Base-by-base conservation (phyloP, 1,284 basidiomycete species). In the Trametes hirsuta region DNA sequence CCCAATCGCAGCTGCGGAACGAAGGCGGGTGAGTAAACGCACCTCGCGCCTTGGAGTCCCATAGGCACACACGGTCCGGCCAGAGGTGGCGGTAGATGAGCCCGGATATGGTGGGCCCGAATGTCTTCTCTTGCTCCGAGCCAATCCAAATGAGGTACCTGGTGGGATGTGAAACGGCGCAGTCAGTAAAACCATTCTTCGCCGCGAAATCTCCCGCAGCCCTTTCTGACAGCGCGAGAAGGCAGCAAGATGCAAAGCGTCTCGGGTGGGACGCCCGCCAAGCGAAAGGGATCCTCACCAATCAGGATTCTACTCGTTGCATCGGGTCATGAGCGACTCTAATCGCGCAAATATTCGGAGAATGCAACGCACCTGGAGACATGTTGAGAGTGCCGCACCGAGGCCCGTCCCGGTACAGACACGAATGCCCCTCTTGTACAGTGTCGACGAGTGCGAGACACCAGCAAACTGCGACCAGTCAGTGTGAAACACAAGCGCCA, bases 91-190 rank as follows among this genome's bases (percentile, higher is more conserved):
- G 75, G 62, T 81, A 78, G 66, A 88, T 87, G 51, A 79, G 72
- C 42, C 74, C 74, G 45, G 75, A 69, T 47, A 80, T 77, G 45
- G 77, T 78, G 42, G 76, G 74, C 8, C 78, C 78, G 56, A 79
- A 79, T 24, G 77, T 79, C 59, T 76, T 77, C 68, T 78, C 77
- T 56, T 79, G 76, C 61, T 79, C 77, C 34, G 77, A 77, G 46
- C 78, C 78, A 59, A 79, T 77, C 86, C 86, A 88, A 52, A 88
- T 85, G 44, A 87, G 74, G 71, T 83, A 87, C 84, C 85, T 84
- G 55, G 50, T 40, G 24, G n/a, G 37, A 48, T 34, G 30, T 18
- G 34, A 42, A 24, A 37, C n/a, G 30, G 41, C 40, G 22, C 21
- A 22, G 50, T 54, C 50, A 58, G 47, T 48, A 44, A 14, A 22